A percentile compares a stretch with the other conserved stretches of the same genome.
Conservation (phyloP, 2,329 filamentous ascomycete genomes). For the Diaporthe citriasiana region DNA sequence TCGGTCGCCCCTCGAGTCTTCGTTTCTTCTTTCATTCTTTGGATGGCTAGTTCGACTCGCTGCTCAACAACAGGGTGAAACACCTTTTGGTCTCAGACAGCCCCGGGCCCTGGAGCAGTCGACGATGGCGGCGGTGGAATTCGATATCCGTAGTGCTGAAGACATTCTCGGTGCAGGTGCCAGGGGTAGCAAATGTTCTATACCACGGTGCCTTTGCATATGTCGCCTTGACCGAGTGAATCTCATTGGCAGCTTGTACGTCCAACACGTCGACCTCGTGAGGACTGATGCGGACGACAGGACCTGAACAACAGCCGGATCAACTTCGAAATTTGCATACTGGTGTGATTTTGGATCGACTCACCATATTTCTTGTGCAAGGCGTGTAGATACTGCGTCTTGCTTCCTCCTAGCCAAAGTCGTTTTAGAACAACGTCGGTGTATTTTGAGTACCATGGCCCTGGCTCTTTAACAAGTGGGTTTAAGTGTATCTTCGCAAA, state of each 20-base stretch:
- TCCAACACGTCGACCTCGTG: conserved; percentile 48
- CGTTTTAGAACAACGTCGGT: conserved; percentile 43
- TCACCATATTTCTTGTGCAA: conserved; percentile 47
- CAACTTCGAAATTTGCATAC: background rate
- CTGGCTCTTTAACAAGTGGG: conserved; percentile 41
- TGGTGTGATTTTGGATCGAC: background rate
- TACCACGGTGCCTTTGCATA: conserved; percentile 49
- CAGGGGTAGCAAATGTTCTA: conserved; percentile 28
- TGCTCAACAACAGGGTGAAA: conserved; percentile 53
- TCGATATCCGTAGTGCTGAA: conserved; percentile 58
- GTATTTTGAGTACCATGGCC: conserved; percentile 48
- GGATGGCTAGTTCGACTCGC: conserved; percentile 57
- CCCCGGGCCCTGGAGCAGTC: conserved; percentile 58
- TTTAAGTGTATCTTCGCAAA: background rate
- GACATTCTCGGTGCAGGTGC: conserved; percentile 47
- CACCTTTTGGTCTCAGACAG: conserved; percentile 53
- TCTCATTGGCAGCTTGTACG: conserved; percentile 44
- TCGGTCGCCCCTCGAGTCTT: conserved; percentile 55
- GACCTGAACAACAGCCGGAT: conserved; percentile 30
- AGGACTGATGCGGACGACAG: conserved; percentile 48
- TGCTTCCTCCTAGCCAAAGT: conserved; percentile 37
- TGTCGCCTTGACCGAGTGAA: conserved; percentile 50
- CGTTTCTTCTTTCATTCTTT: conserved; percentile 61
- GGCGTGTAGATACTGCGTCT: conserved; percentile 46
- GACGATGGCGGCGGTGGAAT: conserved; percentile 56